Conservation (phyloP, 1,284 basidiomycete species). For the Moesziomyces sp. region DNA sequence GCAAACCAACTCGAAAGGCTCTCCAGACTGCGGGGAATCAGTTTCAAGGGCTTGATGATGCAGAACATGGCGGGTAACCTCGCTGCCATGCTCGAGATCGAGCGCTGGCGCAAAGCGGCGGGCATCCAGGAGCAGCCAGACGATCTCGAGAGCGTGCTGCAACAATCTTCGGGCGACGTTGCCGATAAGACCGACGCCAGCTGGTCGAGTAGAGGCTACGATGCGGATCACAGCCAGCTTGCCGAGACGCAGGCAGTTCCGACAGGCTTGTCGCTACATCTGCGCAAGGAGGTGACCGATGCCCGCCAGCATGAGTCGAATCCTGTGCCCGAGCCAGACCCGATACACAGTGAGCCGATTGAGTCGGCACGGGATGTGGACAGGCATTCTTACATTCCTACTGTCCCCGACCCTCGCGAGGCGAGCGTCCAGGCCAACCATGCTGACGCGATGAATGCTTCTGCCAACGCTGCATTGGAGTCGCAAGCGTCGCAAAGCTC, state of each 20-base stretch:
- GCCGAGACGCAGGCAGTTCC: slow-evolving; percentile 24
- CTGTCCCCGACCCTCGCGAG: too few species aligned
- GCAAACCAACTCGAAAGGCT: slow-evolving; percentile 21
- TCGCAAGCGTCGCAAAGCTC: slow-evolving; percentile 9
- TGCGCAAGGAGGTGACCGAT: too few species aligned
- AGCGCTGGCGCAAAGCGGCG: slow-evolving; percentile 35
- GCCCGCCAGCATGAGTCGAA: too few species aligned
- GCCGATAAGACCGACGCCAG: slow-evolving; percentile 11
- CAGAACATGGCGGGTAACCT: slow-evolving; percentile 48
- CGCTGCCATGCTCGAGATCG: slow-evolving; percentile 45
- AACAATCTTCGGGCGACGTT: slow-evolving; percentile 11
- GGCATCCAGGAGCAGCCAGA: slow-evolving; percentile 19
- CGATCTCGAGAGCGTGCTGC: slow-evolving; percentile 9
- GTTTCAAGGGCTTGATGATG: slow-evolving; percentile 45
- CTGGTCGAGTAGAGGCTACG: slow-evolving; percentile 26
- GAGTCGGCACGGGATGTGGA: too few species aligned
- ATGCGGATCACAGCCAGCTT: slow-evolving; percentile 44
- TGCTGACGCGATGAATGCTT: too few species aligned
- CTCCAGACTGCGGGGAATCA: slow-evolving; percentile 26
- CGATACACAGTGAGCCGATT: too few species aligned
- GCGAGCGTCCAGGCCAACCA: too few species aligned
- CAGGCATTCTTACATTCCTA: too few species aligned
- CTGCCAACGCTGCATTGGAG: slow-evolving; percentile 5
- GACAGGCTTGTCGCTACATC: background rate
- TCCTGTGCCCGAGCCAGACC: too few species aligned